A percentile compares a stretch with the other conserved stretches of the same genome.
These are phyloP conservation scores for Avena insularis DNA, from an alignment of 176 grass and related monocot genomes.

Conservation along the genomic window DNA sequence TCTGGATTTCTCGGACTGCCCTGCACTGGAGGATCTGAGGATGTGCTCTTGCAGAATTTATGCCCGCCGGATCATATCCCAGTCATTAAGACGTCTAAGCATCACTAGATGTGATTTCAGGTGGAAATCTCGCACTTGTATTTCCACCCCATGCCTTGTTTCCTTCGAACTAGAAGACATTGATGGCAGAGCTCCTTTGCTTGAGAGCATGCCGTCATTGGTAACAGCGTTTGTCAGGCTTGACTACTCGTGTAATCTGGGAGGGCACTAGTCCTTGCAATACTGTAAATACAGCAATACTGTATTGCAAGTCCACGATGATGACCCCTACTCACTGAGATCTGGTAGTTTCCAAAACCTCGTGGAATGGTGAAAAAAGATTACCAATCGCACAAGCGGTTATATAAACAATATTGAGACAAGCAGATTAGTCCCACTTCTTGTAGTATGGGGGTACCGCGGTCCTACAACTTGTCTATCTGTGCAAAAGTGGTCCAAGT, in stretches of 20 bases:
- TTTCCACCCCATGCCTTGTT: background rate
- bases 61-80: background rate
- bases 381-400: too few species aligned
- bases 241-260: background rate
- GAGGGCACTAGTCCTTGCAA: too few species aligned
- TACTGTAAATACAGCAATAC: too few species aligned
- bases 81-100: background rate
- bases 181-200: background rate
- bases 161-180: background rate
- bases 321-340: too few species aligned
- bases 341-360: too few species aligned
- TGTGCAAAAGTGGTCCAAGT: too few species aligned
- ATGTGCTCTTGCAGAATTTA: background rate
- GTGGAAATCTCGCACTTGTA: background rate
- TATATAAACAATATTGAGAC: too few species aligned
- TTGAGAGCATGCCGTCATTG: background rate
- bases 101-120: background rate
- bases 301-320: too few species aligned
- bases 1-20: constrained; percentile 24
- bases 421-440: too few species aligned
- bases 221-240: constrained; percentile 2
- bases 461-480: too few species aligned
- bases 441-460: too few species aligned
- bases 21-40: background rate
- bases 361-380: too few species aligned